A percentile compares a stretch with the other conserved stretches of the same genome.
Evolutionary conservation across 345 rosid genomes (phyloP).

Genomic region (Carallia pectinifolia): DNA sequence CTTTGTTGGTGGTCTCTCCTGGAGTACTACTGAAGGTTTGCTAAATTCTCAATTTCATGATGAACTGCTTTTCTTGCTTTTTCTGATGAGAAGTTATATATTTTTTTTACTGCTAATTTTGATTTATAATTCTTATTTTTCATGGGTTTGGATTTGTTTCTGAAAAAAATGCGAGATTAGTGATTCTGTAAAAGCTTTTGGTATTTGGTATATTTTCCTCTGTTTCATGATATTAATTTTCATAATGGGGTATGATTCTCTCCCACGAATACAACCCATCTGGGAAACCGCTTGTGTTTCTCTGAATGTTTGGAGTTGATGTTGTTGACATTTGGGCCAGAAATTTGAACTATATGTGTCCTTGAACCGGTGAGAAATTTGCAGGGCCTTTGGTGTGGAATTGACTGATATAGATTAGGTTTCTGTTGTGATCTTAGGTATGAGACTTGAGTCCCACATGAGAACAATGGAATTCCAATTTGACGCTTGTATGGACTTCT

Average conservation of each 20-base stretch:
- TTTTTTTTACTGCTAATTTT: neutral
- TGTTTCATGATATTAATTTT: neutral
- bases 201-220: neutral
- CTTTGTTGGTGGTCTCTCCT: conserved; percentile 37
- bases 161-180: neutral
- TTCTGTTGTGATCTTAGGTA: too few relatives aligned
- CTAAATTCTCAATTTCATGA: neutral
- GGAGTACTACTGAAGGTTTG: conserved; percentile 32
- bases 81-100: neutral
- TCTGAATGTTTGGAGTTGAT: too few relatives aligned
- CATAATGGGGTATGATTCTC: neutral
- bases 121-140: neutral
- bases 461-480: too few relatives aligned
- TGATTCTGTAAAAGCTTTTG: neutral
- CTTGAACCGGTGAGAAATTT: neutral
- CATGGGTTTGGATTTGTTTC: neutral
- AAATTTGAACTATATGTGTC: conserved; percentile 7
- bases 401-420: neutral
- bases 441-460: too few relatives aligned
- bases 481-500: too few relatives aligned
- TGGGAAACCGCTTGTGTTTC: too few relatives aligned
- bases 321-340: neutral
- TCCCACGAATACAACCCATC: too few relatives aligned
- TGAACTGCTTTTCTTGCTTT: neutral
- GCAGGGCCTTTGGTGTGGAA: neutral